Evolutionary conservation across 352 stramenopile genomes (phyloP).

Genomic region (Phytophthora citricola): DNA sequence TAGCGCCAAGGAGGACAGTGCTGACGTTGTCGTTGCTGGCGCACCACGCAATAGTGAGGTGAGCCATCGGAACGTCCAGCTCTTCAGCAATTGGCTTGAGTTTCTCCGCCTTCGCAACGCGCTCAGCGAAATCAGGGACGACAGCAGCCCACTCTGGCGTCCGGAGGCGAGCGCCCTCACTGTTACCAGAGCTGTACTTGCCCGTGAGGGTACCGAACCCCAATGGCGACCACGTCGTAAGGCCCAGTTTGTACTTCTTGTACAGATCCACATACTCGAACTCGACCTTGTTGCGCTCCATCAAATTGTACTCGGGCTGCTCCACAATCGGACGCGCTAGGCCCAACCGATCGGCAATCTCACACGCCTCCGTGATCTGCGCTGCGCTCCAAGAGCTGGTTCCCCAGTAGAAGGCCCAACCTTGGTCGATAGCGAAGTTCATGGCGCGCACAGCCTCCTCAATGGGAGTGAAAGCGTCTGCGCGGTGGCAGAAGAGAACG

Average conservation of each 20-base stretch:
- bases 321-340: constrained; percentile 47
- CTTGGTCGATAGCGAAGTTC: constrained; percentile 14
- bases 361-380: constrained; percentile 57
- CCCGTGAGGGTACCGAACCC: constrained; percentile 61
- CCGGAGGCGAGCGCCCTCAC: constrained; percentile 31
- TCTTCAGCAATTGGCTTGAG: constrained; percentile 46
- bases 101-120: constrained; percentile 22
- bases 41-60: constrained; percentile 70
- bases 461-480: constrained; percentile 30
- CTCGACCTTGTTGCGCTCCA: constrained; percentile 62
- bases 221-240: constrained; percentile 44
- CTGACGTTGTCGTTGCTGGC: constrained; percentile 60
- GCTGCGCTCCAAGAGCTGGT: constrained; percentile 57
- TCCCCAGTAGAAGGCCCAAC: constrained; percentile 25
- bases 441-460: constrained; percentile 9
- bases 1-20: constrained; percentile 62
- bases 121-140: constrained; percentile 12
- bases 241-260: constrained; percentile 57
- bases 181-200: constrained; percentile 58
- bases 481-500: constrained; percentile 7
- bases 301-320: constrained; percentile 64
- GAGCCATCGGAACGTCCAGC: constrained; percentile 47
- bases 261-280: constrained; percentile 61
- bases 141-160: constrained; percentile 27
- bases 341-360: constrained; percentile 38